Base-by-base conservation (phyloP, 176 grass and related monocot genomes). In the Canna indica region DNA sequence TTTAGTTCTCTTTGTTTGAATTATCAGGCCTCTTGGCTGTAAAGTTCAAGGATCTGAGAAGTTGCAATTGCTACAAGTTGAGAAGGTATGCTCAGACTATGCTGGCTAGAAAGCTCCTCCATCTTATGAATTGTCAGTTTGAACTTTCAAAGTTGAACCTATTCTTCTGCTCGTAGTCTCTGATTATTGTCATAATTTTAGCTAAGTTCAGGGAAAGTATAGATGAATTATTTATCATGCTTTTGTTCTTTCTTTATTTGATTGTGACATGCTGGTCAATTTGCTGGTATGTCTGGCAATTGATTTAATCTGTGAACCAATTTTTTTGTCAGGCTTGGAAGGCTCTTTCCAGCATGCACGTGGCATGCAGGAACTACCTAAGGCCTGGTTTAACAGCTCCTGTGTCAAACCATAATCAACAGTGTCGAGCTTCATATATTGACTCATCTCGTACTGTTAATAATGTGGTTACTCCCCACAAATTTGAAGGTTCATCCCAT, bases 341-440 rank as follows among this genome's bases (percentile, higher is more conserved):
- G 76, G 81, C 84, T 80, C 69, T 97, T n/a, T 87, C 52, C 77
- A 90, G 65, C 59, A 87, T 46, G 68, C 86, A 80, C 32, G 71
- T 72, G 70, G 47, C 86, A 60, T 6, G 24, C 79, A 91, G 79
- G 71, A 92, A 62, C 64, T 92, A 97, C 84, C 77, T 92, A 83
- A 97, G 84, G 56, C 93, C 88, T 85, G 93, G 88, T 81, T 73
- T 92, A 80, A 82, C 93, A 61, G 70, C 79, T 77, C 79, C 81
- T 48, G 59, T 74, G 59, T 81, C 79, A 74, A 63, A 78, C 10
- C 59, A 58, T 72, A 74, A 46, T 36, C 70, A 61, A 47, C 46
- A 47, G 47, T 44, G 62, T 82, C 27, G 59, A 70, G 54, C 57
- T 73, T 60, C 46, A 24, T 67, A 59, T 70, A 64, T 27, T 65